Percentiles rank a stretch among this genome's conserved stretches.
Evolutionary conservation across 1,139 yeast genomes (phyloP).

Genomic region (Zygosaccharomyces sapae): DNA sequence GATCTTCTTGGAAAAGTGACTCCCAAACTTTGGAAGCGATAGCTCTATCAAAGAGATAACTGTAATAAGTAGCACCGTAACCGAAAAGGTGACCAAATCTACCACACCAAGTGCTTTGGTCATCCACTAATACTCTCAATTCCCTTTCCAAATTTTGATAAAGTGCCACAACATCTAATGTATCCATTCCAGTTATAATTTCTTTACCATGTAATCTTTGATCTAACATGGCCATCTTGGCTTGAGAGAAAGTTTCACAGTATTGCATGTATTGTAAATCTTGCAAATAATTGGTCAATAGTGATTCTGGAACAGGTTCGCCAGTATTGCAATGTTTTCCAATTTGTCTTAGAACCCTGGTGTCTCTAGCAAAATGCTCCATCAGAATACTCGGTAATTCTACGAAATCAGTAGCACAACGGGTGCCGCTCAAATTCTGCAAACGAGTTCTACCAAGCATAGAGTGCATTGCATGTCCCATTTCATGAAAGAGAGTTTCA

Average conservation of each 20-base stretch:
- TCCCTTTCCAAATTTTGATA: slow-evolving; percentile 64
- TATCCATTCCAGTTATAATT: slow-evolving; percentile 23
- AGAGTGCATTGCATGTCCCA: slow-evolving; percentile 99
- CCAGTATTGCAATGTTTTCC: slow-evolving; percentile 73
- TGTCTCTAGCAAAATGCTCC: slow-evolving; percentile 88
- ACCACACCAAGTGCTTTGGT: slow-evolving; percentile 82
- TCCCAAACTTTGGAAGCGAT: slow-evolving; percentile 86
- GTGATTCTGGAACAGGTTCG: slow-evolving; percentile 50
- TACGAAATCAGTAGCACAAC: slow-evolving; percentile 95
- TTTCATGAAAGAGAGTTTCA: slow-evolving; percentile 92
- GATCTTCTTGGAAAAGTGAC: slow-evolving; percentile 62
- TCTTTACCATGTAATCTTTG: slow-evolving; percentile 62
- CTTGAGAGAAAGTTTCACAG: slow-evolving; percentile 81
- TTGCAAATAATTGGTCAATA: slow-evolving; percentile 49
- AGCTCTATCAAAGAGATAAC: slow-evolving; percentile 87
- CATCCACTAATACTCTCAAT: slow-evolving; percentile 55
- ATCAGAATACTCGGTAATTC: slow-evolving; percentile 91
- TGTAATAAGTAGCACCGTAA: slow-evolving; percentile 91
- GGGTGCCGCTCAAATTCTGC: slow-evolving; percentile 90
- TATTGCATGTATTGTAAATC: slow-evolving; percentile 55
- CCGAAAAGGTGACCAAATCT: slow-evolving; percentile 91
- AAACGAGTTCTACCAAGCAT: slow-evolving; percentile 88
- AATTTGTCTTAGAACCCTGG: slow-evolving; percentile 65
- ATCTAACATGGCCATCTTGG: slow-evolving; percentile 85
- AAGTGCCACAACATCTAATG: slow-evolving; percentile 46